Evolutionary conservation across 164 flowering plant species (phyloP), one percentile per base, ranked within the genome.

Genomic region (Saururus chinensis): DNA sequence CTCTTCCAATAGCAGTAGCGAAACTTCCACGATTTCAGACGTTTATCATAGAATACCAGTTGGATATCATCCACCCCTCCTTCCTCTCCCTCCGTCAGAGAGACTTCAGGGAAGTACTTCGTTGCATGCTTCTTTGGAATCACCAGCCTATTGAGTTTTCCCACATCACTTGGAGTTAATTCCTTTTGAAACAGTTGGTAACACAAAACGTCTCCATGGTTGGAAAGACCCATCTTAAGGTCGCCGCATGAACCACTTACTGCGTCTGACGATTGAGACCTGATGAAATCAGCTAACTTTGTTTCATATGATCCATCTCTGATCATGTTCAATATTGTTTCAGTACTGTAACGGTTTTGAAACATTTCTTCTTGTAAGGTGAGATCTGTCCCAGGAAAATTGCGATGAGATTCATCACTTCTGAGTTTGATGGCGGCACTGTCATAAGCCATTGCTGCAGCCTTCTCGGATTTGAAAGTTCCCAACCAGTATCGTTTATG

Each of bases 151-250:
- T 88, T 92, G 0, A 92, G 84, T 76, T 87, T 88, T 7, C 98
- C 87, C 4, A 92, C 96, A 60, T 92, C 98, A 60, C 95, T 92
- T 7, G 90, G 90, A 1, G 98, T 92, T 22, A 92, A 72, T 73
- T 85, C 95, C 80, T 92, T 92, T n/a, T 76, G 81, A 51, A 92
- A 92, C 2, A 90, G 81, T 30, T 71, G 75, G n/a, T 69, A 68
- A 21, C 63, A 69, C 1, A 63, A 17, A 4, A 73, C 13, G 21
- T 73, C 76, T 55, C 68, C 73, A 26, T 60, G 57, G 22, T 49
- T 21, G 25, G 7, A 5, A 16, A 21, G 13, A 21, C 51, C 13
- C 14, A 26, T 7, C 35, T 42, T 53, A 19, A 37, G 53, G 49
- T 60, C 66, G 19, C 53, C 16, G 16, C 54, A 20, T 8, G 49